phyloP scores from a whole-genome alignment of 768 basidiomycete genomes.

The Mrakia frigida region DNA sequence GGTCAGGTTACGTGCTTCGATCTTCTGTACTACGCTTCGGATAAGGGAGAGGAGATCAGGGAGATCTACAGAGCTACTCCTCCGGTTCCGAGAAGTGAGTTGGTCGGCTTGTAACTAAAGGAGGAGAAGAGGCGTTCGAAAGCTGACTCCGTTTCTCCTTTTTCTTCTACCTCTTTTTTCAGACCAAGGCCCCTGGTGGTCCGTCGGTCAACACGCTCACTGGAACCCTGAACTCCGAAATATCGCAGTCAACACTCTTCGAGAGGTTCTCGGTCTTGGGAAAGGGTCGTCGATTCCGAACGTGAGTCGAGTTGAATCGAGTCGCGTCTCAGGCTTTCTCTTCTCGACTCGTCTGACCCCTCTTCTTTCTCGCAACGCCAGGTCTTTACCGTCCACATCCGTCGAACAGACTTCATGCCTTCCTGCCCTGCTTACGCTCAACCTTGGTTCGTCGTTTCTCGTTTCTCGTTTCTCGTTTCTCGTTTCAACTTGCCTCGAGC shows the following conservation, averaged over 20 bases:
- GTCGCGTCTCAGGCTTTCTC: background rate
- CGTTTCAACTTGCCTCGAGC: background rate
- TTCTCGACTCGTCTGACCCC: no score
- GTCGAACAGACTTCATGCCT: background rate
- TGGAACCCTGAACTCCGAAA: background rate
- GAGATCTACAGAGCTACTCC: background rate
- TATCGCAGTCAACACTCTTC: background rate
- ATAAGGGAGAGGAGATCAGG: background rate
- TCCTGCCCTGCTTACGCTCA: background rate
- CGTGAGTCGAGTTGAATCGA: background rate
- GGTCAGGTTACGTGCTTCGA: background rate
- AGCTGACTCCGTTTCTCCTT: no score
- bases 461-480: background rate
- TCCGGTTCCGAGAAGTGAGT: no score
- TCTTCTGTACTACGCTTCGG: background rate
- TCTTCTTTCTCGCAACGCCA: background rate
- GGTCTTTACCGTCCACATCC: constrained; percentile 1
- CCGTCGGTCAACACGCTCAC: background rate
- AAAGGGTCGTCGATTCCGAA: background rate
- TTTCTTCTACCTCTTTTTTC: no score
- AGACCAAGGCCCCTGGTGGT: background rate
- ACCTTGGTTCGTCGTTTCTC: background rate
- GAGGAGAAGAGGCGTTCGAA: no score
- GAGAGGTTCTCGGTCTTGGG: background rate
- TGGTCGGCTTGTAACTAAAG: no score